phyloP scores from a whole-genome alignment of 306 rosid genomes.

The Nissolia schottii region DNA sequence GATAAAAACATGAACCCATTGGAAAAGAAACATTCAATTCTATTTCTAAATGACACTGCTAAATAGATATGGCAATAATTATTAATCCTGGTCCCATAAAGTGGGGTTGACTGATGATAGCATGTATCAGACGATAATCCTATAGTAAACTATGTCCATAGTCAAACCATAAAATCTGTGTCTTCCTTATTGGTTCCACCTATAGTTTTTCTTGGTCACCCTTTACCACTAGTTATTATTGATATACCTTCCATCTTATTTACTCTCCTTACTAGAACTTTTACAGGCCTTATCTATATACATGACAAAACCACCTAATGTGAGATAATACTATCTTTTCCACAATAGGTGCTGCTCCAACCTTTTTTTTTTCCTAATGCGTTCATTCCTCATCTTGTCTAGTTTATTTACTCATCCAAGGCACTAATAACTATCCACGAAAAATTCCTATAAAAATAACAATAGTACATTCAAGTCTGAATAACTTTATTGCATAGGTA shows the following conservation, averaged over 20 bases:
- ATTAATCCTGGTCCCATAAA: no score
- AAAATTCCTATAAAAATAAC: background rate
- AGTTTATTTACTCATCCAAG: background rate
- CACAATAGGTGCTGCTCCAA: background rate
- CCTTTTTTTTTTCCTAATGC: background rate
- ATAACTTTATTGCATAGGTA: conserved; percentile 2
- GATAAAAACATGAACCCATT: background rate
- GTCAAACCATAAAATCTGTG: background rate
- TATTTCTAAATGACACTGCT: background rate
- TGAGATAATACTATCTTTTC: background rate
- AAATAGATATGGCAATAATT: background rate
- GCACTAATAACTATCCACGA: background rate
- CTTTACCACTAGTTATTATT: background rate
- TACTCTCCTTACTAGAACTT: no score
- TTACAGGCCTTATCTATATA: background rate
- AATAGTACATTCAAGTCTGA: conserved; percentile 8
- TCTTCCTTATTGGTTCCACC: background rate
- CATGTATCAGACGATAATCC: background rate
- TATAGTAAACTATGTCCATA: background rate
- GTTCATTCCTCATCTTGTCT: background rate
- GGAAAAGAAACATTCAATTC: background rate
- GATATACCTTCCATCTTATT: no score
- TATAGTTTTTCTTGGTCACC: background rate
- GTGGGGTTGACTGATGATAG: no score
- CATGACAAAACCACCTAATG: background rate